These are phyloP conservation scores for Musa schizocarpa DNA, from an alignment of 176 grass and related monocot species.

Conservation along the genomic window DNA sequence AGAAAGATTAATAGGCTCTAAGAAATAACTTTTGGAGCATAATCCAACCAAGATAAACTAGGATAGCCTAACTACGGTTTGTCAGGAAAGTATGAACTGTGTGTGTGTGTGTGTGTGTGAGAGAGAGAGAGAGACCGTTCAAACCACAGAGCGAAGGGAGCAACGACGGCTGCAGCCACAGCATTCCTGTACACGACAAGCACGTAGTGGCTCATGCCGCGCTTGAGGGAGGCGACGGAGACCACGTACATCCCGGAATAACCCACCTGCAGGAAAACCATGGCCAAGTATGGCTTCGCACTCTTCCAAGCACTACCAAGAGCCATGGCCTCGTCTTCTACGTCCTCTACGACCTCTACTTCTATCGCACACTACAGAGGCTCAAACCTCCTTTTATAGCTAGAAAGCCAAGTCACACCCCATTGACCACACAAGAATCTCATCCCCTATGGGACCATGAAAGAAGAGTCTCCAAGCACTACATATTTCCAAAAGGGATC, in stretches of 20 bases:
- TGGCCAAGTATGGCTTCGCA: conserved; percentile 70
- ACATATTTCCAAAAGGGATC: too few species aligned
- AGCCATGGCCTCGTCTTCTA: neutral
- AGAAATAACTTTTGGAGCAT: too few species aligned
- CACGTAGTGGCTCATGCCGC: conserved; percentile 76
- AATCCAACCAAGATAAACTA: too few species aligned
- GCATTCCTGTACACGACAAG: conserved; percentile 77
- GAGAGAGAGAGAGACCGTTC: conserved; percentile 31
- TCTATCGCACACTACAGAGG: neutral
- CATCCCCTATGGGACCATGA: too few species aligned
- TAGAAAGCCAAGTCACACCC: too few species aligned
- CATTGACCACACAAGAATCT: too few species aligned
- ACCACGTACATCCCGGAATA: conserved; percentile 85
- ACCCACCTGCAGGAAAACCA: conserved; percentile 84
- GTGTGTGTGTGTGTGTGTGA: neutral
- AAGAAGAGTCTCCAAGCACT: too few species aligned
- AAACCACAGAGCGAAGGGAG: conserved; percentile 73
- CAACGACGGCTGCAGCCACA: conserved; percentile 53
- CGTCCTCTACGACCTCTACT: neutral
- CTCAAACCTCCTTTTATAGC: neutral
- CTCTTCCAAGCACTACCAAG: neutral
- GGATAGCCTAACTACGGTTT: too few species aligned
- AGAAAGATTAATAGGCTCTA: too few species aligned
- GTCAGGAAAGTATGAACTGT: too few species aligned
- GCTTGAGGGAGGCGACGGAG: conserved; percentile 56